phyloP scores from a whole-genome alignment of 306 rosid species.

The Begonia fuchsioides region DNA sequence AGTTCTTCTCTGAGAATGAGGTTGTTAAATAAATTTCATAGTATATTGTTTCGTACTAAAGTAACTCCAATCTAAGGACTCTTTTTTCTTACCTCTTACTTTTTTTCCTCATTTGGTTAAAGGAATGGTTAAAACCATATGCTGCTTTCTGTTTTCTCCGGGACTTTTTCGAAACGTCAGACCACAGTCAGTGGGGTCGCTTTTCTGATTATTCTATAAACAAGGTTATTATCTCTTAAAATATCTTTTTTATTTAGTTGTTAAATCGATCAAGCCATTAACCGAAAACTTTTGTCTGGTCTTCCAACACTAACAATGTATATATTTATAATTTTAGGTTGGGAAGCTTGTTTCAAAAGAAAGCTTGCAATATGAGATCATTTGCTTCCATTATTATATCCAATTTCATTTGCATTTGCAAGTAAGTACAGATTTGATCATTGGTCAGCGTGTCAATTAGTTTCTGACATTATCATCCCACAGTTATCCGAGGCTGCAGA shows the following conservation, averaged over 20 bases:
- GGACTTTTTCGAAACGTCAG: conserved; percentile 93
- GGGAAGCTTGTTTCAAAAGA: conserved; percentile 76
- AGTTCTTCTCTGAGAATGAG: conserved; percentile 70
- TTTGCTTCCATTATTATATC: conserved; percentile 81
- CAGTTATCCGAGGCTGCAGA: conserved; percentile 81
- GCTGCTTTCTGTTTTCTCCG: conserved; percentile 90
- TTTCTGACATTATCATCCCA: not conserved
- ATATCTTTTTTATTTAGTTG: not conserved
- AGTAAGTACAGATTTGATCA: conserved; percentile 24
- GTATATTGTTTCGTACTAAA: too few relatives aligned
- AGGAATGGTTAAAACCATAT: conserved; percentile 96
- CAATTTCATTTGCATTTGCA: conserved; percentile 86
- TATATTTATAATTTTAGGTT: conserved; percentile 36
- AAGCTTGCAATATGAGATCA: conserved; percentile 54
- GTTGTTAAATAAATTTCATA: conserved; percentile 15
- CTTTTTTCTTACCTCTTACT: not conserved
- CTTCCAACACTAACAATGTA: conserved; percentile 4
- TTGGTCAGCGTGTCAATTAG: not conserved
- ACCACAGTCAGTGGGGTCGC: conserved; percentile 86
- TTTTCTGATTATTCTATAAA: conserved; percentile 57
- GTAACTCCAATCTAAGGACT: too few relatives aligned
- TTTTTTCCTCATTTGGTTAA: conserved; percentile 22
- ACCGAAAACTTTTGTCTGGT: not conserved
- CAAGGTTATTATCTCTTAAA: conserved; percentile 30
- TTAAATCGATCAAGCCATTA: not conserved